Base-by-base conservation (phyloP, 2,329 filamentous ascomycete genomes). In the Orbilia quercus region DNA sequence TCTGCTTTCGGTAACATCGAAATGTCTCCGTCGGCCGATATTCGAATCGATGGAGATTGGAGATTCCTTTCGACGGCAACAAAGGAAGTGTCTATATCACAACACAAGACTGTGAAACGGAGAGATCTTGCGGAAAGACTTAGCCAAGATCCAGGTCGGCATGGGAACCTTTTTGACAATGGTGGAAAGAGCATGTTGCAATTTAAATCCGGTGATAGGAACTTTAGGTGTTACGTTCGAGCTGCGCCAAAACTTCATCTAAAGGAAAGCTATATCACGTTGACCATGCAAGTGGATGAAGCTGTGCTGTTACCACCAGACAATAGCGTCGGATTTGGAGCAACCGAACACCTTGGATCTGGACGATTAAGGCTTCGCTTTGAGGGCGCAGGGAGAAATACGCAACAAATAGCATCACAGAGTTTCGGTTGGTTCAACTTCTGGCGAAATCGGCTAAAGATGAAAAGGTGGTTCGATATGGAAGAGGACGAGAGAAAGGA, bases 401-500 rank as follows among this genome's bases (percentile, higher is more conserved):
- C 51, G 0, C 51, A 66, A 14, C 53, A 50, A 6, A n/a, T 36
- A 7, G 60, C 69, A 11, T 73, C 60, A 2, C 69, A 66, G 9
- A 57, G 60, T n/a, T 73, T 66, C 36, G 60, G 60, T 11, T 73
- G 69, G 69, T 66, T 73, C 36, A 66, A 54, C 22, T 73, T 73
- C 22, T 73, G 69, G 69, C 45, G 69, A 2, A 73, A 73, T 22
- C 60, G 69, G 11, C 22, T 73, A 40, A 66, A 60, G 38, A 66
- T 66, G 69, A 59, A 38, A 20, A 55, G 69, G 18, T 73, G 69
- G 69, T 73, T 73, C 45, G 55, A 73, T 25, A 57, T 57, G 18
- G 69, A 66, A 12, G 69, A 73, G n/a, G 69, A 73, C 23, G 69
- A 73, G 23, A 57, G 47, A 20, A 62, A 60, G 18, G 69, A 73